phyloP scores from a whole-genome alignment of 2,329 filamentous ascomycete genomes.

The Dactylellina haptotyla region DNA sequence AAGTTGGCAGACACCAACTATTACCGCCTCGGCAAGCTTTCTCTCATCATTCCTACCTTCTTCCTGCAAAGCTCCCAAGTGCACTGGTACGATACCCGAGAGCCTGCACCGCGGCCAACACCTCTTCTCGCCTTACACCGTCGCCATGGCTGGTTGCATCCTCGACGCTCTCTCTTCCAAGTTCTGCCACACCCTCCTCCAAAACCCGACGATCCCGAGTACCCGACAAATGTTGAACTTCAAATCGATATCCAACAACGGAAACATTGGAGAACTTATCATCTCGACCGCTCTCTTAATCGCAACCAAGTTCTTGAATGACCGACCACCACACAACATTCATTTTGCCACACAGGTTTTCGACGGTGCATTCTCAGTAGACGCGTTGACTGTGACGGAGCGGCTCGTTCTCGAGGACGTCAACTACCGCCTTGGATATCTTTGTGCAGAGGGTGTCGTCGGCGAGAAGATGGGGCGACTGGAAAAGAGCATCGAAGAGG shows the following conservation, averaged over 20 bases:
- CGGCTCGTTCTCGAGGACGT: slow-evolving; percentile 36
- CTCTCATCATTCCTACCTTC: slow-evolving; percentile 30
- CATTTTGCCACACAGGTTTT: slow-evolving; percentile 48
- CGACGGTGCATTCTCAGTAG: slow-evolving; percentile 37
- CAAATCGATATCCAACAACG: slow-evolving; percentile 1
- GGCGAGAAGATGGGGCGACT: slow-evolving; percentile 42
- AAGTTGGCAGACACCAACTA: slow-evolving; percentile 43
- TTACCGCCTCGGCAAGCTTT: slow-evolving; percentile 35
- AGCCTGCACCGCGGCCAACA: slow-evolving; percentile 50
- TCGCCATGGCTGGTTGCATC: slow-evolving; percentile 50
- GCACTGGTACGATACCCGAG: slow-evolving; percentile 21
- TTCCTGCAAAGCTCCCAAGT: slow-evolving; percentile 38
- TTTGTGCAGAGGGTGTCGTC: slow-evolving; percentile 39
- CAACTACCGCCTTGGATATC: slow-evolving; percentile 47
- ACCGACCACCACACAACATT: slow-evolving; percentile 48
- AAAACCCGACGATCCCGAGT: slow-evolving; percentile 40
- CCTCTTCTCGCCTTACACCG: slow-evolving; percentile 44
- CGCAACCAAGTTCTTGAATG: slow-evolving; percentile 47
- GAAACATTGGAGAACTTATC: slow-evolving; percentile 41
- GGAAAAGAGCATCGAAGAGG: slow-evolving; percentile 28
- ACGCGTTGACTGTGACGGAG: slow-evolving; percentile 44
- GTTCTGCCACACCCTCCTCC: slow-evolving; percentile 46
- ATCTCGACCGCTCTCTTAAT: slow-evolving; percentile 44
- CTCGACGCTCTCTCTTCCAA: slow-evolving; percentile 53
- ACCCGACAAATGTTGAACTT: slow-evolving; percentile 18